Conservation (phyloP, 192 early-diverging fungal species). For the Chytriomyces sp. region DNA sequence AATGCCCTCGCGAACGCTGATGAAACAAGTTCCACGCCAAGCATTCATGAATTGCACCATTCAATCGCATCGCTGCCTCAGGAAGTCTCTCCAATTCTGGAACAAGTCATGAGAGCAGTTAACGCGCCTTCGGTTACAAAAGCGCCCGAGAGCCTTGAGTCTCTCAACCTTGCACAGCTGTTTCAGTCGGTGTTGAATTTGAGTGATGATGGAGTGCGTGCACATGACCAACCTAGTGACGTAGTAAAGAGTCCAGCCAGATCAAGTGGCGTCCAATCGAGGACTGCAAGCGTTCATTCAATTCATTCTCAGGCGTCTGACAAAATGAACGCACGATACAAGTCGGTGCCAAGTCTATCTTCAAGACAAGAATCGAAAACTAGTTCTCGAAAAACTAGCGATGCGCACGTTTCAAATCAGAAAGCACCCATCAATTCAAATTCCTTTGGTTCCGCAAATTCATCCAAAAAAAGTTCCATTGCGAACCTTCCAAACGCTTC, state of each 20-base stretch:
- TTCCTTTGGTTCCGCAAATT: neutral
- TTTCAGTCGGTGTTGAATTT: neutral
- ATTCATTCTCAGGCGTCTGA: no score
- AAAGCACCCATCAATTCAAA: neutral
- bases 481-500: neutral
- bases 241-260: no score
- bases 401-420: neutral
- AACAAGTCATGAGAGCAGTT: neutral
- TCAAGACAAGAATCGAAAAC: neutral
- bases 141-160: neutral
- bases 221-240: neutral
- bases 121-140: neutral
- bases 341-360: slow-evolving; percentile 11
- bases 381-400: no score
- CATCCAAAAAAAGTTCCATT: neutral
- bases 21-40: neutral
- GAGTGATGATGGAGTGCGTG: no score
- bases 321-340: neutral
- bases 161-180: neutral
- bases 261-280: no score
- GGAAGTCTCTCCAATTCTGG: neutral
- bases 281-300: no score
- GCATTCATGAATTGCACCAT: neutral
- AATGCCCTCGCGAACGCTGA: neutral
- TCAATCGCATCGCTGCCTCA: neutral